Evolutionary conservation across 805 yeast species (phyloP), one percentile per base, ranked within the genome.

Genomic region (Spathaspora hagerdaliae): DNA sequence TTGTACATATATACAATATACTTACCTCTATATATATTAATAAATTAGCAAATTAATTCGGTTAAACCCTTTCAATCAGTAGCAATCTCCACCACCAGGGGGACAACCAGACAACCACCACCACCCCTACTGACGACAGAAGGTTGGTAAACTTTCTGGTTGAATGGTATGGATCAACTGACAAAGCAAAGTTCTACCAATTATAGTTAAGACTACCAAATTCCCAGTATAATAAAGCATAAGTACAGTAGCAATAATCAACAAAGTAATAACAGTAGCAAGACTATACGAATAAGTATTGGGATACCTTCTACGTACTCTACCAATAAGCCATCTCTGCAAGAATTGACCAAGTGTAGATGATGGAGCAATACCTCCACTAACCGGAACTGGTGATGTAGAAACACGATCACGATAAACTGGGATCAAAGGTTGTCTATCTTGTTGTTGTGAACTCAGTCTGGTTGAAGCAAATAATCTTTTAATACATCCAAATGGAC

Each of bases 151-250:
- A 10, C 41, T 31, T 3, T 15, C 36, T 10, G 31, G 27, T 13
- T 37, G 27, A 13, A 50, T 31, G 19, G 43, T 36, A n/a, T 36
- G 31, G 8, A 51, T 29, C 26, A 49, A 11, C 10, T 39, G 43
- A 39, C 56, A 53, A 10, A 50, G 11, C 24, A 53, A 13, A 10
- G 48, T 29, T 41, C 45, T 43, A 10, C 33, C 35, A 10, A 45
- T 42, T 5, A 36, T 13, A 10, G 36, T 9, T n/a, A 53, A 44
- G 15, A 34, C 13, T 4, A 19, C 38, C 19, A 53, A 36, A 31
- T 56, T 42, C 1, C 58, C 63, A 12, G 59, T 56, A 12, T 32
- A 46, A 36, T 43, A 50, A n/a, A 52, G 41, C 11, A 45, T 32
- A n/a, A 49, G 34, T 8, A 51, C 31, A 7, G 31, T 31, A 5